Base-by-base conservation (phyloP, 1,139 yeast species). In the Blastobotrys arbuscula region DNA sequence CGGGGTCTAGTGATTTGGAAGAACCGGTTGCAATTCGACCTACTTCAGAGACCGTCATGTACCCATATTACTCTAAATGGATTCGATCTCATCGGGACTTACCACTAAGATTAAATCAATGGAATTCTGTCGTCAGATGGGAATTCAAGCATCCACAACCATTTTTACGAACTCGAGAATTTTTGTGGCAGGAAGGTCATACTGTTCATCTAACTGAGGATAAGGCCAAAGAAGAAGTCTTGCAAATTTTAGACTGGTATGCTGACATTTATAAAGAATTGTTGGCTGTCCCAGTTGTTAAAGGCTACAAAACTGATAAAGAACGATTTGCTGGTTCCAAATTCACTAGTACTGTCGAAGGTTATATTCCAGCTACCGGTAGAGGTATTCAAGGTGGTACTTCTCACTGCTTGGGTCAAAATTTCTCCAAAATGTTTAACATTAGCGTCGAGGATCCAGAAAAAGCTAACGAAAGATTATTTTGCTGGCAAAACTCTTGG, bases 51-150 rank as follows among this genome's bases (percentile, higher is more conserved):
- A 94, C 99, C 46, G 98, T 92, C 68, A 94, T 94, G 98, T 94
- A 94, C 70, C 98, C 99, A 55, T 94, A 94, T 80, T 94, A 90
- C 67, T 88, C 97, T 62, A 94, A 94, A 71, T 94, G 99, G 99
- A 84, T 94, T 64, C 84, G 96, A 70, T 90, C 97, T 30, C 95
- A 94, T 74, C 86, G 98, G 70, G 99, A 94, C 68, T 78, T 94
- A 68, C 99, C 99, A 53, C 77, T 94, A 71, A 87, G 85, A 64
- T 78, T 92, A 66, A 92, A 94, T 75, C 99, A 94, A 73, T 94
- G 99, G 99, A 94, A 94, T 74, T 90, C 97, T 20, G 97, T 94
- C 48, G 98, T 94, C 47, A 84, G 99, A 77, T 94, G 98, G 99
- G 99, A 94, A 73, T 94, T 94, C 76, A 94, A 94, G 76, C 97